Evolutionary conservation across 345 rosid genomes (phyloP), one percentile per base, ranked within the genome.

Genomic region (Mercurialis annua): DNA sequence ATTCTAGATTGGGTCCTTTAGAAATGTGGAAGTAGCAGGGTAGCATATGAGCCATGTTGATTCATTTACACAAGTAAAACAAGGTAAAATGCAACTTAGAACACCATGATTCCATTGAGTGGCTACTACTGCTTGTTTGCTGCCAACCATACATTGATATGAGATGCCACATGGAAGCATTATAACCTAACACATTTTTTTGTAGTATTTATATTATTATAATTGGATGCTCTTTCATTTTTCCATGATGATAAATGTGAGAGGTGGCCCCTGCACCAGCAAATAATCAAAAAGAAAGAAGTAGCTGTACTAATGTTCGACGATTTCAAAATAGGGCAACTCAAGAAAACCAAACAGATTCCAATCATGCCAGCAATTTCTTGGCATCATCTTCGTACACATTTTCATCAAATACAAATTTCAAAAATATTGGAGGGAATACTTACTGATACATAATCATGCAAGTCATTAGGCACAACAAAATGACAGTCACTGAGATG

Each of bases 131-230:
- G 31, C 59, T 49, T 50, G 59, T 59, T 59, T 49, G 51, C 50
- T 59, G 17, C 34, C 29, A 38, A 50, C 66, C 72, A 59, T 27
- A 69, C n/a, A 60, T n/a, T n/a, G n/a, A n/a, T 48, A 7, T 59
- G 4, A 3, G 14, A 33, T 18, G 56, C 58, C 49, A 14, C 46
- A 20, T 49, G 72, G 72, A 49, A 11, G 20, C 20, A 60, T 43
- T 15, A 0, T 0, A 2, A 30, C 72, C 72, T 47, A 59, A 36
- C 66, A 69, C 59, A 58, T 68, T 38, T n/a, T 34, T 34, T 40
- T 40, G 11, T 14, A 40, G 44, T 14, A 40, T 40, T 4, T 3
- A 3, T 40, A 3, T 40, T 40, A 36, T 36, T 40, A 3, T 40
- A 4, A 3, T 40, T 3, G 4, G 40, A 17, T 48, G 52, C n/a